Conservation (phyloP, 768 basidiomycete genomes). For the Pholiota conissans region DNA sequence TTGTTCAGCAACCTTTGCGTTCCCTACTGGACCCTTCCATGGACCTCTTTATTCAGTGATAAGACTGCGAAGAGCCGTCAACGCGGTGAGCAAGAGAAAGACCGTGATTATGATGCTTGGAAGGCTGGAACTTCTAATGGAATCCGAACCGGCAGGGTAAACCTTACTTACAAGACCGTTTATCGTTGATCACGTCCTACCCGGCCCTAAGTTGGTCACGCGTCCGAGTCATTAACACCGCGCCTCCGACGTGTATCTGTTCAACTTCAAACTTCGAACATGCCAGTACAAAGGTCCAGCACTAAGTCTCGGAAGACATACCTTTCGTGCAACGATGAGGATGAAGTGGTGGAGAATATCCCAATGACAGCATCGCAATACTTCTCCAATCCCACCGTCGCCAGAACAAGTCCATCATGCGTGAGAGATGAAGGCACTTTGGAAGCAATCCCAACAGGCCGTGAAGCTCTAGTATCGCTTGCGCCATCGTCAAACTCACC, state of each 20-base stretch:
- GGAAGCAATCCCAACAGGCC: background rate
- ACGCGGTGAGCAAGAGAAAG: background rate
- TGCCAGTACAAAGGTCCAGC: conserved; percentile 6
- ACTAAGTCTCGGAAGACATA: background rate
- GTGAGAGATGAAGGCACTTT: no score
- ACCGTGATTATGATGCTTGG: background rate
- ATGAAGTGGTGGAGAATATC: background rate
- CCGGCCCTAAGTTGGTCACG: conserved; percentile 4
- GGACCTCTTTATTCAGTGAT: background rate
- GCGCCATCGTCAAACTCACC: background rate
- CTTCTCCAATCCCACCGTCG: background rate
- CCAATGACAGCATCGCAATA: background rate
- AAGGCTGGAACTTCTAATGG: background rate
- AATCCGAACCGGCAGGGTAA: background rate
- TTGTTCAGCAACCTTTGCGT: background rate
- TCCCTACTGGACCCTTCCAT: background rate
- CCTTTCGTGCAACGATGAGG: background rate
- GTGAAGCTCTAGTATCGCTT: no score
- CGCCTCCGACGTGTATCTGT: background rate
- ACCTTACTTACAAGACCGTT: background rate
- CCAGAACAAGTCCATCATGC: no score
- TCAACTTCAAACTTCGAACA: background rate
- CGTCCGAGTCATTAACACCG: background rate
- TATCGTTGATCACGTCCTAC: background rate
- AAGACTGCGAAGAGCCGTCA: background rate